Evolutionary conservation across 768 basidiomycete species (phyloP).

Genomic region (Leccinum barrowsii): DNA sequence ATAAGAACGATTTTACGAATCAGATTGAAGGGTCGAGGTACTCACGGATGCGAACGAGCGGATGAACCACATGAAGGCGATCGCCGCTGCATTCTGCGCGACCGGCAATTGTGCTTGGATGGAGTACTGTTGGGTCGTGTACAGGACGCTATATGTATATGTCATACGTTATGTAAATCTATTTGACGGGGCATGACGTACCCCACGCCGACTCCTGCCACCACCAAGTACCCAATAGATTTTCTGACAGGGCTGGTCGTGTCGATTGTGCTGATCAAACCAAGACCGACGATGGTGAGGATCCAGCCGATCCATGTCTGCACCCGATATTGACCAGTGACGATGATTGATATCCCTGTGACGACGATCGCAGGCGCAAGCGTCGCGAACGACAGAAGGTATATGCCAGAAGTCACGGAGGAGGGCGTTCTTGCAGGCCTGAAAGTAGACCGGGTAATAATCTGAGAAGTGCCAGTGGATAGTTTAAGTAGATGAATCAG

Average conservation of each 20-base stretch:
- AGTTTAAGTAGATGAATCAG: background rate
- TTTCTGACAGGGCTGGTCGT: slow-evolving; percentile 23
- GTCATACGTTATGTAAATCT: background rate
- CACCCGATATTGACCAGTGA: slow-evolving; percentile 30
- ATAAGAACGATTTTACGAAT: background rate
- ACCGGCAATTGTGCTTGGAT: slow-evolving; percentile 45
- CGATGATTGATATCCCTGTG: slow-evolving; percentile 22
- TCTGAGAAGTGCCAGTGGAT: slow-evolving; percentile 21
- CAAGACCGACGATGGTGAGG: slow-evolving; percentile 32
- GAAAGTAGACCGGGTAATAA: slow-evolving; percentile 43
- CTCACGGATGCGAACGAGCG: slow-evolving; percentile 36
- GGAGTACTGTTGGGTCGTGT: slow-evolving; percentile 37
- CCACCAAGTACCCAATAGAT: slow-evolving; percentile 9
- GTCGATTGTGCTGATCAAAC: slow-evolving; percentile 32
- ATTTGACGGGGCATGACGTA: background rate
- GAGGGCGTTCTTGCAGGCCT: slow-evolving; percentile 34
- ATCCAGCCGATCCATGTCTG: slow-evolving; percentile 34
- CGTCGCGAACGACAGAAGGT: slow-evolving; percentile 19
- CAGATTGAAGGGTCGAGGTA: background rate
- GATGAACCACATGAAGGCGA: slow-evolving; percentile 41
- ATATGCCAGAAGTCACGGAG: slow-evolving; percentile 21
- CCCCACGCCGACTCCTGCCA: slow-evolving; percentile 4
- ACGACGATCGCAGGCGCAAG: slow-evolving; percentile 31
- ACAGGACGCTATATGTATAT: slow-evolving; percentile 2
- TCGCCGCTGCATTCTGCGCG: slow-evolving; percentile 39